Evolutionary conservation across 179 eudicot species (phyloP).

Genomic region (Silene coronaria): DNA sequence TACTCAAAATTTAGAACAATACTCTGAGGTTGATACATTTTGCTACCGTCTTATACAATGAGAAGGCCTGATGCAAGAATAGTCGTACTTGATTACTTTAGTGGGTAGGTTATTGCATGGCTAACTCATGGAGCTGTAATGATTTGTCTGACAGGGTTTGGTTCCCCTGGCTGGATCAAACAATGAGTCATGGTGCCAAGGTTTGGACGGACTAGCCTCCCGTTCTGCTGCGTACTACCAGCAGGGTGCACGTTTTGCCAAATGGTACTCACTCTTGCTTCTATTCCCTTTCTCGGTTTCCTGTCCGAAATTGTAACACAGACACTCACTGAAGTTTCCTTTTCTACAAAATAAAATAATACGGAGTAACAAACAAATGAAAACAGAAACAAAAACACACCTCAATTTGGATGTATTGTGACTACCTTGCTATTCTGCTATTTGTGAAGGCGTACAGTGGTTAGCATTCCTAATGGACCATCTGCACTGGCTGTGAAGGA

Average conservation of each 20-base stretch:
- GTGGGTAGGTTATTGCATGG: background rate
- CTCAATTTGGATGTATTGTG: background rate
- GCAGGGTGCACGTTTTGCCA: constrained; percentile 50
- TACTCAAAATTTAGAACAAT: background rate
- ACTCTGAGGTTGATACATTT: background rate
- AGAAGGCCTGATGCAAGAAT: constrained; percentile 1
- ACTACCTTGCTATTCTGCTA: background rate
- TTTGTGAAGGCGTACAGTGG: constrained; percentile 56
- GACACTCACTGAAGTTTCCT: background rate
- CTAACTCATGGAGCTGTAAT: background rate
- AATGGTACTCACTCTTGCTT: constrained; percentile 25
- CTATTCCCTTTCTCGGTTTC: background rate
- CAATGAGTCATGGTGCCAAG: constrained; percentile 43
- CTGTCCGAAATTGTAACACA: background rate
- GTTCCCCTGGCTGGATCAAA: constrained; percentile 46
- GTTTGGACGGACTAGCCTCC: constrained; percentile 38
- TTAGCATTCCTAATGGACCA: constrained; percentile 88
- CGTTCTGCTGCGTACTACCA: constrained; percentile 40
- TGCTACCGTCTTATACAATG: background rate
- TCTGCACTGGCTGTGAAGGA: constrained; percentile 90
- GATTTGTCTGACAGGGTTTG: constrained; percentile 29
- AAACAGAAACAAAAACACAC: background rate
- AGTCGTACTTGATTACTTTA: background rate
- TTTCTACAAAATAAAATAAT: background rate
- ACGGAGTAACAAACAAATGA: background rate